Evolutionary conservation across 495 filamentous ascomycete species (phyloP), one percentile per base, ranked within the genome.

Genomic region (Aspergillus ostianus): DNA sequence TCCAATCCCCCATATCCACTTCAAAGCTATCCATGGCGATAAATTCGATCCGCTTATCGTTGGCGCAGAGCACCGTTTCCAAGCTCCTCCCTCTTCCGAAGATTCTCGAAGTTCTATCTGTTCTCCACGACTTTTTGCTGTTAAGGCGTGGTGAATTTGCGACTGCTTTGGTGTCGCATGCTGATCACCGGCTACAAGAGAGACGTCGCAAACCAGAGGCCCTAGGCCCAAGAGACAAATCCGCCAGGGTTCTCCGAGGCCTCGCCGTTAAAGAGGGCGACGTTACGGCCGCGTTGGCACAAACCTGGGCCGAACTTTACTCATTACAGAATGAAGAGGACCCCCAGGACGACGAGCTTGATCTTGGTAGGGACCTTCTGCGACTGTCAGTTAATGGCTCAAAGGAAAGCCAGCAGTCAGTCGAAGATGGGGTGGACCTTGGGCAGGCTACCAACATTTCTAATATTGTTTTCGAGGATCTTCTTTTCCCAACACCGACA

Each of bases 101-200:
- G 55, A 89, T 96, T 20, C 73, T 93, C 4, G 87, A 95, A 59
- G 83, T 89, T 45, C 79, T 98, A 10, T 79, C 84, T 47, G 76
- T 97, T 21, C 82, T 97, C 0, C 84, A 92, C 55, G 85, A 93
- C 52, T 97, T 96, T 70, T 89, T 97, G 64, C 81, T 98, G 10
- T 84, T 98, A 10, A 85, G 89, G 10, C 82, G 90, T 18, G 93
- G 94, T 10, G 94, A 97, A 68, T 98, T 98, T 71, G 91, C 91
- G 7, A 84, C 93, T 61, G 85, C 90, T 10, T 77, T 98, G 19
- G 90, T 94, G 1, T 82, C 87, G 32, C 89, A 96, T 76, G 91
- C 92, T 9, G 90, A 96, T 62, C 82, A 88, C 41, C 86, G 85
- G 59, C 82, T 96, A 21, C 69, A 76, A n/a, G 77, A 77, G 51